A percentile compares a stretch with the other conserved stretches of the same genome.
Conservation (phyloP, 805 yeast genomes). For the Zygoascus tannicola region DNA sequence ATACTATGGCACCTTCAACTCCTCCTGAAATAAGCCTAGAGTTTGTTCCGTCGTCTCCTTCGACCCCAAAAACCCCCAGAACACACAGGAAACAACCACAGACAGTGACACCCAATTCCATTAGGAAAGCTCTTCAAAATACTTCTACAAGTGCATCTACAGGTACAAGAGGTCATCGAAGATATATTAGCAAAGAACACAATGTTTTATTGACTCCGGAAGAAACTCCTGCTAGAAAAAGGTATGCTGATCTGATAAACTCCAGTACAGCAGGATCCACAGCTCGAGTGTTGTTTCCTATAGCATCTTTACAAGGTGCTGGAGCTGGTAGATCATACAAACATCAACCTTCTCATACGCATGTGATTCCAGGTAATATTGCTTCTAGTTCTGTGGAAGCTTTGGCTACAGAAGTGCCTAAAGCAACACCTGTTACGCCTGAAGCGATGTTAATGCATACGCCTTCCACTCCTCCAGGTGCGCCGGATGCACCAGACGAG, state of each 20-base stretch:
- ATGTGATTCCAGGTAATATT: background rate
- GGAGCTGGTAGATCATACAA: conserved; percentile 21
- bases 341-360: background rate
- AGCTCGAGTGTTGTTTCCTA: conserved; percentile 19
- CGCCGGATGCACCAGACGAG: background rate
- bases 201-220: conserved; percentile 18
- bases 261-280: conserved; percentile 4
- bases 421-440: background rate
- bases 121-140: background rate
- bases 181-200: background rate
- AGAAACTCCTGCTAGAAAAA: conserved; percentile 18
- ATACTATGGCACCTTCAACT: conserved; percentile 10
- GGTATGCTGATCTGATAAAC: conserved; percentile 4
- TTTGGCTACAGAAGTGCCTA: background rate
- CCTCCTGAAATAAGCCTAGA: conserved; percentile 10
- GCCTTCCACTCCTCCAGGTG: background rate
- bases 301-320: conserved; percentile 12
- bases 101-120: background rate
- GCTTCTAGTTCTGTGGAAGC: background rate
- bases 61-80: background rate
- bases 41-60: background rate
- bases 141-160: background rate
- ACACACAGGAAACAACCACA: background rate
- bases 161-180: background rate
- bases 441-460: background rate